phyloP scores from a whole-genome alignment of 2,329 filamentous ascomycete genomes.

The Golovinomyces cichoracearum region DNA sequence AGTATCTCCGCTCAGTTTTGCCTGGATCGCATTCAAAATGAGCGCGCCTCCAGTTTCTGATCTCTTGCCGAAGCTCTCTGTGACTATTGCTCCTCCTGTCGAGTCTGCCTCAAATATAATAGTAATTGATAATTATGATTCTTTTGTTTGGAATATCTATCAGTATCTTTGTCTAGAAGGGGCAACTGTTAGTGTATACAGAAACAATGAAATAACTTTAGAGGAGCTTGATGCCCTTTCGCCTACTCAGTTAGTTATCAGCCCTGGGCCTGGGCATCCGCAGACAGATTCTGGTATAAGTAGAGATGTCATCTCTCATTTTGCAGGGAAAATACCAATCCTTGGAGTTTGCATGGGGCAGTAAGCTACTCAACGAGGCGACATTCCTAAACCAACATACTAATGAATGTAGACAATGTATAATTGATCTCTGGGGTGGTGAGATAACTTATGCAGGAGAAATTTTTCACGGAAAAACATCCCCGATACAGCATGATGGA shows the following conservation, averaged over 20 bases:
- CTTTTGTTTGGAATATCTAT: slow-evolving; percentile 98
- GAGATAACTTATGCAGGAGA: slow-evolving; percentile 80
- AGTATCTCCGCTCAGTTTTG: too few species aligned
- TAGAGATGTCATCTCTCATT: slow-evolving; percentile 70
- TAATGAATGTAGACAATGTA: slow-evolving; percentile 44
- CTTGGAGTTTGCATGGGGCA: slow-evolving; percentile 98
- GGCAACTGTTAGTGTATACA: slow-evolving; percentile 63
- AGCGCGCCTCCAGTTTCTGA: slow-evolving; percentile 20
- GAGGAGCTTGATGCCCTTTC: slow-evolving; percentile 60
- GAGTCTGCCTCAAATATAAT: slow-evolving; percentile 69
- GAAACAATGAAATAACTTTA: slow-evolving; percentile 76
- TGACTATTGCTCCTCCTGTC: slow-evolving; percentile 44
- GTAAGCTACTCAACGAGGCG: slow-evolving; percentile 23
- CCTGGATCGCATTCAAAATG: too few species aligned
- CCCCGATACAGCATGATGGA: slow-evolving; percentile 60
- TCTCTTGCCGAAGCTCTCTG: slow-evolving; percentile 66
- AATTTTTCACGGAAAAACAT: slow-evolving; percentile 93
- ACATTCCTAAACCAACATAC: not conserved
- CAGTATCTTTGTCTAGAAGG: slow-evolving; percentile 95
- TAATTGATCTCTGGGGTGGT: slow-evolving; percentile 79
- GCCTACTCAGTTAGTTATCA: slow-evolving; percentile 82
- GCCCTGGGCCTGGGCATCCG: slow-evolving; percentile 84
- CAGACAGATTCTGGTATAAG: slow-evolving; percentile 77
- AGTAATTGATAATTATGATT: slow-evolving; percentile 97
- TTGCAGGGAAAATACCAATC: slow-evolving; percentile 80